Percentiles rank a stretch among this genome's conserved stretches.
phyloP scores from a whole-genome alignment of 164 flowering plant genomes.

The Vitis riparia region DNA sequence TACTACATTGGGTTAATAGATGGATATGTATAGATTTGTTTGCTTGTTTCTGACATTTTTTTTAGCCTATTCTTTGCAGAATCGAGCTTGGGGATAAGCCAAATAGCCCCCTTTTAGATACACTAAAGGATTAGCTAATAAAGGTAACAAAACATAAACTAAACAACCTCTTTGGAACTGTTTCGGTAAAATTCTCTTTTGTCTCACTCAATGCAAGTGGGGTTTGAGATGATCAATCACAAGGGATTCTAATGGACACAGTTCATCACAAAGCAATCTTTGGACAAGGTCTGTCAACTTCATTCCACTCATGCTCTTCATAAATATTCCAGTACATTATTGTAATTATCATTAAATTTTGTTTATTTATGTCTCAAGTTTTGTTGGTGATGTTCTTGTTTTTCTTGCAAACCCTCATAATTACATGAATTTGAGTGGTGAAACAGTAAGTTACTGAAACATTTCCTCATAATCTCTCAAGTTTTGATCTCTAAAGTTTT shows the following conservation, averaged over 20 bases:
- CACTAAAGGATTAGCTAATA: too few species aligned
- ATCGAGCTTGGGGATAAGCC: too few species aligned
- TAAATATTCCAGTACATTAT: not conserved
- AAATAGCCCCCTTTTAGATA: too few species aligned
- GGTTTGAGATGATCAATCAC: conserved; percentile 84
- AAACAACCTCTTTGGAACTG: too few species aligned
- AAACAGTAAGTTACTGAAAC: conserved; percentile 57
- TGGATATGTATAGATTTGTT: too few species aligned
- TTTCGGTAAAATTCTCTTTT: not conserved
- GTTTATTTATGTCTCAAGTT: conserved; percentile 35
- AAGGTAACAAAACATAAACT: too few species aligned
- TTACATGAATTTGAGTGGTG: conserved; percentile 94
- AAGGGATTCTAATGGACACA: conserved; percentile 55
- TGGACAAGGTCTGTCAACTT: conserved; percentile 59
- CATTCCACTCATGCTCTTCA: not conserved
- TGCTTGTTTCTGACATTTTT: too few species aligned
- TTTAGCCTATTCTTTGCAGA: too few species aligned
- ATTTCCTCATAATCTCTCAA: not conserved
- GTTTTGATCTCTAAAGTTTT: not conserved
- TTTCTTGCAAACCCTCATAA: conserved; percentile 96
- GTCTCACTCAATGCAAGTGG: conserved; percentile 53
- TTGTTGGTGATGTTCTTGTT: conserved; percentile 68
- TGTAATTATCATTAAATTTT: not conserved
- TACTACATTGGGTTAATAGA: too few species aligned
- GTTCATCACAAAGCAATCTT: conserved; percentile 82